These are phyloP conservation scores for Saccharum hybrid DNA, from an alignment of 202 grass and related monocot genomes.

Conservation along the genomic window DNA sequence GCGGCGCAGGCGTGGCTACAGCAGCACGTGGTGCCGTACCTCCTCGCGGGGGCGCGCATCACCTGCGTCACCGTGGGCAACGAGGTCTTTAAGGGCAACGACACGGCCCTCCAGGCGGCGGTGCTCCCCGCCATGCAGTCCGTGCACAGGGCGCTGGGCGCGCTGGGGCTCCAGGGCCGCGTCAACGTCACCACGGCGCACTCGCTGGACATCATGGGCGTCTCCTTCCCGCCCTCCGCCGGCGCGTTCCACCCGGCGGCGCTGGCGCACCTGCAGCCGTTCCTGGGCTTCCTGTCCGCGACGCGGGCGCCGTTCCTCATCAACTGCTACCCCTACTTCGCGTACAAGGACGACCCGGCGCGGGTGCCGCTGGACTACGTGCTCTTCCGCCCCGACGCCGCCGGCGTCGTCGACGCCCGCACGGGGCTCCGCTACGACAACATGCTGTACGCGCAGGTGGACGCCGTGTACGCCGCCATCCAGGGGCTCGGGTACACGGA, in stretches of 20 bases:
- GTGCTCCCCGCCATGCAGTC: constrained; percentile 77
- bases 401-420: constrained; percentile 54
- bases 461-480: constrained; percentile 82
- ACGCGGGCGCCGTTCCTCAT: constrained; percentile 79
- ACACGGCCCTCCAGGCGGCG: constrained; percentile 57
- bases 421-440: constrained; percentile 87
- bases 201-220: constrained; percentile 76
- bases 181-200: constrained; percentile 85
- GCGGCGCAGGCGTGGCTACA: constrained; percentile 75
- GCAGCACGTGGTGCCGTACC: constrained; percentile 68
- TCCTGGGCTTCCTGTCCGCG: constrained; percentile 71
- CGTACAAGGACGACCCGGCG: constrained; percentile 70
- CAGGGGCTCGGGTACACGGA: constrained; percentile 65
- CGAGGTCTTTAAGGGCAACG: constrained; percentile 82
- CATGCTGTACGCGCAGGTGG: constrained; percentile 96
- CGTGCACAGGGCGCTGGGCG: constrained; percentile 59
- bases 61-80: constrained; percentile 88
- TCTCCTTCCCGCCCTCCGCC: constrained; percentile 79
- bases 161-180: constrained; percentile 65
- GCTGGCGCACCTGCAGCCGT: constrained; percentile 56
- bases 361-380: constrained; percentile 73
- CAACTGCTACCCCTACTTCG: constrained; percentile 92
- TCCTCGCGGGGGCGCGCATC: constrained; percentile 66
- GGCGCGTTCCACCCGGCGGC: constrained; percentile 58
- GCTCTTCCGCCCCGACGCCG: constrained; percentile 69